Conservation (phyloP, 768 basidiomycete genomes). For the Stropharia rugosoannulata region DNA sequence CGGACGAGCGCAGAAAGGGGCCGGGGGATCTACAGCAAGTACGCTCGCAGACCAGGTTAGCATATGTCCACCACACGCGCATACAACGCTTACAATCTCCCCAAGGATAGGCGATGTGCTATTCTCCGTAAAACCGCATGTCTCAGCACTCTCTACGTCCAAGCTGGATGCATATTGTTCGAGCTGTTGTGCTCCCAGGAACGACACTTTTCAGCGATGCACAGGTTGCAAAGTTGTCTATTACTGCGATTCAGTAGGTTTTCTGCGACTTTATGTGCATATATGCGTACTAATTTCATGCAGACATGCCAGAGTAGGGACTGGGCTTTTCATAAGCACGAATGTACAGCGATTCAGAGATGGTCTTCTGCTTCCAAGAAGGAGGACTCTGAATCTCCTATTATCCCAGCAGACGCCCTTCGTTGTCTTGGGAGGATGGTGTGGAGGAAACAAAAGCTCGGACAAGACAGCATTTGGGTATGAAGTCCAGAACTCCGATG, state of each 20-base stretch:
- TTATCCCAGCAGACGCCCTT: conserved; percentile 75
- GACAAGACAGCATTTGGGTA: conserved; percentile 58
- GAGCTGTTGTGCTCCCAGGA: conserved; percentile 50
- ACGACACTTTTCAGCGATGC: conserved; percentile 60
- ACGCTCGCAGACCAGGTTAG: conserved; percentile 20
- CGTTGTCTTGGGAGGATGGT: conserved; percentile 76
- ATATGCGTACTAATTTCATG: background rate
- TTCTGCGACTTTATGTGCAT: background rate
- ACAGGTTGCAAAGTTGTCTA: conserved; percentile 64
- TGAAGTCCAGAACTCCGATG: conserved; percentile 15
- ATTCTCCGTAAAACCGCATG: conserved; percentile 56
- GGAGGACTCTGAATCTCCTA: conserved; percentile 2
- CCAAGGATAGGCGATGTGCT: conserved; percentile 54
- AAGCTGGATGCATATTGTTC: conserved; percentile 69
- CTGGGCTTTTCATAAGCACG: conserved; percentile 74
- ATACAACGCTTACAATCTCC: background rate
- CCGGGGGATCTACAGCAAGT: conserved; percentile 24
- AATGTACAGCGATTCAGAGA: conserved; percentile 68
- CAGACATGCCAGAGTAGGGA: conserved; percentile 73
- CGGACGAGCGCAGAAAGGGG: conserved; percentile 14
- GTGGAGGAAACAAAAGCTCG: conserved; percentile 60
- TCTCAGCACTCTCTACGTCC: conserved; percentile 62
- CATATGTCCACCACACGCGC: background rate
- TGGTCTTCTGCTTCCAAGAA: conserved; percentile 50
- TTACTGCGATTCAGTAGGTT: conserved; percentile 75